These are phyloP conservation scores for Dipteronia dyeriana DNA, from an alignment of 345 rosid species.

Conservation along the genomic window DNA sequence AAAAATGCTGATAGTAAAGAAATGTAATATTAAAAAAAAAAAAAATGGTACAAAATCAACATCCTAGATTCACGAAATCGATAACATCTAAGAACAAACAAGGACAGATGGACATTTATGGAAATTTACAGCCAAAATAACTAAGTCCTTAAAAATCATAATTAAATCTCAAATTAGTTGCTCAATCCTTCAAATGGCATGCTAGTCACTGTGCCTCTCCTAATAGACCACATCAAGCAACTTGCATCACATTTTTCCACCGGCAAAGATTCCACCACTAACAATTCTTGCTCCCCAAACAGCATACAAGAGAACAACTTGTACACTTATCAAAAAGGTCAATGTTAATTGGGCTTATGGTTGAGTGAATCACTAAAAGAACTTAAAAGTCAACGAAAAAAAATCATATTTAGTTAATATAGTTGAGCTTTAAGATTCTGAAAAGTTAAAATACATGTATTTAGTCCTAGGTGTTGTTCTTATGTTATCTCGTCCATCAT, in stretches of 20 bases:
- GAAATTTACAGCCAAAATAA: neutral
- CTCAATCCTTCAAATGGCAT: neutral
- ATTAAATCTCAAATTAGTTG: neutral
- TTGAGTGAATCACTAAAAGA: neutral
- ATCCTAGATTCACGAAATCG: neutral
- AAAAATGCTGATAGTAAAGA: neutral
- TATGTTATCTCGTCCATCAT: conserved; percentile 10
- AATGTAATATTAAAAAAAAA: neutral
- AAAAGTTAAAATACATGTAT: neutral
- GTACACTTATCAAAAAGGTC: neutral
- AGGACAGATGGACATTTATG: neutral
- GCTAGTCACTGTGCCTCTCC: neutral
- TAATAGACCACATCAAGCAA: neutral
- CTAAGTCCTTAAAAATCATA: neutral
- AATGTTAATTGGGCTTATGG: neutral
- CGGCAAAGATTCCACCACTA: neutral
- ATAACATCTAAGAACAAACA: neutral
- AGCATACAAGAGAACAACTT: conserved; percentile 8
- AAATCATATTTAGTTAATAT: neutral
- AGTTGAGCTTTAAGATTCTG: conserved; percentile 4
- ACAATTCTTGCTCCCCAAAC: neutral
- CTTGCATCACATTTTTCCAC: neutral
- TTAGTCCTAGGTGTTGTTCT: neutral
- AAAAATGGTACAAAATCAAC: neutral
- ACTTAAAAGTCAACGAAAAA: neutral